Base-by-base conservation (phyloP, 2,329 filamentous ascomycete genomes). In the Xylariaceae sp. region DNA sequence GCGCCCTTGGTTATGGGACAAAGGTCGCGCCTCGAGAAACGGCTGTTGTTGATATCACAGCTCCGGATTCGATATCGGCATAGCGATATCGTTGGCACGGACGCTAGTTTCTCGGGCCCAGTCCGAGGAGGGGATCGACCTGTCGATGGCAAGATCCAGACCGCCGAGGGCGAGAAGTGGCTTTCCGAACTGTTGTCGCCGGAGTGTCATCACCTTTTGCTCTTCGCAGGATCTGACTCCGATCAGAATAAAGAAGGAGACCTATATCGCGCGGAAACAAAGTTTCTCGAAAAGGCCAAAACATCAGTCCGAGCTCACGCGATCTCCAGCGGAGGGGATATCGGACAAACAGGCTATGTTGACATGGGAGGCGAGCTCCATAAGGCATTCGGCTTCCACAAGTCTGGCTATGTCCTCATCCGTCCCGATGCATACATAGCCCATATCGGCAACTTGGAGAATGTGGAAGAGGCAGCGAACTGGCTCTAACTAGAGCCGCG, bases 51-150 rank as follows among this genome's bases (percentile, higher is more conserved):
- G 6, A 52, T 62, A n/a, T 65, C 65, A 1, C 63, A 70, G 40
- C 56, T 68, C 11, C 49, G 59, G 6, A 57, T 69, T 31, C 57
- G 59, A 15, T 70, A 70, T 43, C 56, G 62, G 1, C 41, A 54
- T 3, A 66, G 63, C 33, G 38, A 47, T 2, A 40, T 66, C 23
- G 56, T 61, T 3, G 52, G 51, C 9, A 59, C 53, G 2, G 54
- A 52, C 2, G 12, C 36, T 2, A 52, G 54, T 2, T 59, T 53
- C 32, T 28, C 41, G 7, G 65, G 66, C 0, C 51, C 48, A 0
- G 47, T 74, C 2, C 59, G 60, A 30, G 68, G 69, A 21, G 72
- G 72, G 2, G 67, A 73, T 48, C 64, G 73, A 11, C 56, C 68
- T 3, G 64, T 64, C 0, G 66, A 71, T 17, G 48, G 43, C 2